phyloP scores from a whole-genome alignment of 176 grass and related monocot species.

The Rhynchospora tenuis region DNA sequence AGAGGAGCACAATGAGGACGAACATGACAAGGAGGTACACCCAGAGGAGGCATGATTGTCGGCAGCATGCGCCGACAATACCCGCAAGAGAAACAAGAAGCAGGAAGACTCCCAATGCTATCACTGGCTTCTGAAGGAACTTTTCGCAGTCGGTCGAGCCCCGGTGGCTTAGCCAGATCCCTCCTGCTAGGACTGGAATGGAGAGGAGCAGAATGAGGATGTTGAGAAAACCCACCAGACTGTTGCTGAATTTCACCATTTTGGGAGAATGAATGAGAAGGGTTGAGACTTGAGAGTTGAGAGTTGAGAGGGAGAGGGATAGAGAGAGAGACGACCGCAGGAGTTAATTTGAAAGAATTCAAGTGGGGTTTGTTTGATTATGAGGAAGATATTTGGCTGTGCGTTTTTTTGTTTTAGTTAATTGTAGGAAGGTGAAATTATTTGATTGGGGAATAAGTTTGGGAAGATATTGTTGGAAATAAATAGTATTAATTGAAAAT shows the following conservation, averaged over 20 bases:
- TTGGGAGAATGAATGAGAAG: not conserved
- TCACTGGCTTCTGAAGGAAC: constrained; percentile 56
- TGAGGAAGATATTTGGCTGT: constrained; percentile 4
- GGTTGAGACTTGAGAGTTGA: too few species aligned
- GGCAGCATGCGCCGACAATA: constrained; percentile 55
- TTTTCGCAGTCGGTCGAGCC: constrained; percentile 76
- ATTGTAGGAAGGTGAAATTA: not conserved
- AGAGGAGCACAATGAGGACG: constrained; percentile 62
- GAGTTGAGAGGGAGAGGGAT: not conserved
- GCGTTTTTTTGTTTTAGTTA: not conserved
- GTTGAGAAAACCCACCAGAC: constrained; percentile 65
- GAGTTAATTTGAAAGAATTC: constrained; percentile 4
- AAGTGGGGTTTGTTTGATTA: constrained; percentile 23
- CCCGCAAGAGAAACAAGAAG: constrained; percentile 58
- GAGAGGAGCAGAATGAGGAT: constrained; percentile 42
- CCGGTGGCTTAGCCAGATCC: constrained; percentile 66
- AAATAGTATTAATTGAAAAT: too few species aligned
- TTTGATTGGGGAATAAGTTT: not conserved
- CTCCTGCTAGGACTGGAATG: constrained; percentile 47
- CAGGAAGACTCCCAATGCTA: constrained; percentile 58
- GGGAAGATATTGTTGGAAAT: not conserved
- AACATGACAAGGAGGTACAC: constrained; percentile 87
- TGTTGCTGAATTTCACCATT: constrained; percentile 75
- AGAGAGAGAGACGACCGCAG: not conserved
- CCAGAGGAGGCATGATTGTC: constrained; percentile 74